Evolutionary conservation across 2,329 filamentous ascomycete species (phyloP).

Genomic region (Ophiostoma sp.): DNA sequence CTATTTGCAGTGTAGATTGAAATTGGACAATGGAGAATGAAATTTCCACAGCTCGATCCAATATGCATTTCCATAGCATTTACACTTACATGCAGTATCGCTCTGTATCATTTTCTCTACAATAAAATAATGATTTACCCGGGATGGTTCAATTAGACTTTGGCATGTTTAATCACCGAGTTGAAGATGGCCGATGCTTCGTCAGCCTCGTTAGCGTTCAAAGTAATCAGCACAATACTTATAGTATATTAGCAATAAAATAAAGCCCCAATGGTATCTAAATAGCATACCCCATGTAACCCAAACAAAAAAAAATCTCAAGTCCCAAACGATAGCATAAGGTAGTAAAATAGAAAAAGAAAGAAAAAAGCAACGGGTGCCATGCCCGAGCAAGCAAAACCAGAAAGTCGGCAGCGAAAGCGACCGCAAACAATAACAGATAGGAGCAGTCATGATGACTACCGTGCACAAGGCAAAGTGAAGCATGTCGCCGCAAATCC

Average conservation of each 20-base stretch:
- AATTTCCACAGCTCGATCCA: neutral
- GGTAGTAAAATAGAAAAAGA: neutral
- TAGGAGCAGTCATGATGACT: neutral
- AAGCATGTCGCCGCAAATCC: neutral
- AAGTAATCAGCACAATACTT: neutral
- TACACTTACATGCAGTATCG: neutral
- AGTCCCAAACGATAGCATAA: neutral
- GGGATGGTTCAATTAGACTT: neutral
- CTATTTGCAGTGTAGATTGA: neutral
- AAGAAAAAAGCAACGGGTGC: neutral
- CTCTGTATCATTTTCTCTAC: neutral
- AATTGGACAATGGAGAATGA: neutral
- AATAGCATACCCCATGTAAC: conserved; percentile 1
- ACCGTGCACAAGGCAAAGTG: neutral
- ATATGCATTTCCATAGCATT: neutral
- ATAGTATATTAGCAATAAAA: neutral
- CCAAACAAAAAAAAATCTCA: neutral
- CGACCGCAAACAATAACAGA: neutral
- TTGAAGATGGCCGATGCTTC: neutral
- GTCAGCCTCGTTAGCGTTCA: neutral
- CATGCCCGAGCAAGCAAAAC: neutral
- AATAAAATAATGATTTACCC: no score
- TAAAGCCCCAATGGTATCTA: conserved; percentile 2
- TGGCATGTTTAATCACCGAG: neutral
- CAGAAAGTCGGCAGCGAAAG: neutral